Percentiles rank a stretch among this genome's conserved stretches.
Evolutionary conservation across 1,284 basidiomycete genomes (phyloP).

Genomic region (Cutaneotrichosporon daszewskae): DNA sequence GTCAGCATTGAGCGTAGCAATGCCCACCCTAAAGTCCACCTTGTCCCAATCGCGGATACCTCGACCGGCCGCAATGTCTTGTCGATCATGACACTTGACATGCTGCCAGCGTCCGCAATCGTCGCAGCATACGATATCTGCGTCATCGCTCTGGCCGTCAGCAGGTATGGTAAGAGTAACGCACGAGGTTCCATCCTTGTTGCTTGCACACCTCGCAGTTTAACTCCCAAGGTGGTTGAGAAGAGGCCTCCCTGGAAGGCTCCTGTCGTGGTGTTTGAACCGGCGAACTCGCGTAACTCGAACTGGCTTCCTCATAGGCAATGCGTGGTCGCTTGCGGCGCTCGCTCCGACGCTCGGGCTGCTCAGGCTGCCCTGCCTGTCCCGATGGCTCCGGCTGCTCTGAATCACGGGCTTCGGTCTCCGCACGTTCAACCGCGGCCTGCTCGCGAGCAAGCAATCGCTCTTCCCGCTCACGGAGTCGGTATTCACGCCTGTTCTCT

Average conservation of each 20-base stretch:
- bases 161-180: slow-evolving; percentile 9
- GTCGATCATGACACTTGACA: slow-evolving; percentile 42
- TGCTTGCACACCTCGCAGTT: slow-evolving; percentile 51
- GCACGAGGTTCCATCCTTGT: slow-evolving; percentile 49
- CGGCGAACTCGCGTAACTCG: no score
- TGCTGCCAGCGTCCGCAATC: slow-evolving; percentile 52
- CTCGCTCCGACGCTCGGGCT: slow-evolving; percentile 42
- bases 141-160: slow-evolving; percentile 30
- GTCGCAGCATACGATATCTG: slow-evolving; percentile 52
- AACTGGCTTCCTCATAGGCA: no score
- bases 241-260: no score
- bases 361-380: slow-evolving; percentile 22
- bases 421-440: slow-evolving; percentile 32
- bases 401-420: slow-evolving; percentile 36
- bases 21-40: slow-evolving; percentile 43
- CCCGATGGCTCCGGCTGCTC: neutral
- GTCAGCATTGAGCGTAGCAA: neutral
- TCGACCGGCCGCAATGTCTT: slow-evolving; percentile 31
- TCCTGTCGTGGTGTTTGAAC: no score
- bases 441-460: slow-evolving; percentile 48
- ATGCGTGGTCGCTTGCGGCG: slow-evolving; percentile 33
- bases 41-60: slow-evolving; percentile 43
- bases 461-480: slow-evolving; percentile 47
- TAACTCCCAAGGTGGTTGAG: slow-evolving; percentile 50
- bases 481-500: slow-evolving; percentile 48